Evolutionary conservation across 75 land plant genomes (phyloP), one percentile per base, ranked within the genome.

Genomic region (Selaginella moellendorffii): DNA sequence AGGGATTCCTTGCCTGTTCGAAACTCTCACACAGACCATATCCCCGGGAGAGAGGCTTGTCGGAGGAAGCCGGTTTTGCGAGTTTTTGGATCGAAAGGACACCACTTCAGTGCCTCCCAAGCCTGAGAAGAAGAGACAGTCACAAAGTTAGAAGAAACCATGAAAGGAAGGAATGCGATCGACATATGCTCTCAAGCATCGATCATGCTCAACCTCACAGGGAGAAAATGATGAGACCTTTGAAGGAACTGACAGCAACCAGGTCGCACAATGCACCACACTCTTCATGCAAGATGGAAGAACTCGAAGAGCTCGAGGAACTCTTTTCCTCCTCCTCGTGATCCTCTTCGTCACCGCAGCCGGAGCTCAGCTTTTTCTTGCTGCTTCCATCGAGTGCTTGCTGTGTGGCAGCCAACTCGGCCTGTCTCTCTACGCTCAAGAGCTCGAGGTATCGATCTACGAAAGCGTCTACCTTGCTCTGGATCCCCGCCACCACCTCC

Each of bases 41-140:
- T 88, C 95, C 30, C 95, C 90, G 5, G 95, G 95, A 36, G 95
- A 88, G 27, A 88, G 84, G n/a, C 73, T 81, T 18, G 95, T 83
- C 2, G 95, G 95, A 5, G 90, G 90, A 28, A 88, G 69, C 36
- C 86, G 73, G 14, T 81, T 78, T 51, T 76, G 80, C 28, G 46
- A 36, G 14, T 82, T 86, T 52, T 85, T 85, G 63, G 76, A 78
- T 29, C 68, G 74, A 51, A 88, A 81, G 24, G 82, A 42, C 0
- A 88, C 79, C 62, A 88, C 42, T 59, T 86, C 90, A 79, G 83
- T 83, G 18, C 95, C 95, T 21, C 95, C 95, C 54, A 88, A 61
- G 28, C 95, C 95, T 88, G 14, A 5, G 14, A n/a, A n/a, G n/a
- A n/a, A n/a, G n/a, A n/a, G n/a, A n/a, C n/a, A n/a, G n/a, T n/a